phyloP scores from a whole-genome alignment of 2,329 filamentous ascomycete genomes.

The Didymella pomorum region DNA sequence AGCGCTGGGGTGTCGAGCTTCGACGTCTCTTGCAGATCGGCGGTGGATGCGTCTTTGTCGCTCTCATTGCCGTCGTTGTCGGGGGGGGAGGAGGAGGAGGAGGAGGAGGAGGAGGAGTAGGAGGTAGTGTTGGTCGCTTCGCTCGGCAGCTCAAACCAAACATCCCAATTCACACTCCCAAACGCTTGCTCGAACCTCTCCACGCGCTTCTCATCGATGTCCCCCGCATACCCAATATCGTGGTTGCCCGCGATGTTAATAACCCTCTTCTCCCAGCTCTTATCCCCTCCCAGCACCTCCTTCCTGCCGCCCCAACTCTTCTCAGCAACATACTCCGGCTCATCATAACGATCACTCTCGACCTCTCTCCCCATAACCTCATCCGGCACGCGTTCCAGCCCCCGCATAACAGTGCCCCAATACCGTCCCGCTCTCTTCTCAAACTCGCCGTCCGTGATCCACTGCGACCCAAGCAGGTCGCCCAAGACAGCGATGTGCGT shows the following conservation, averaged over 20 bases:
- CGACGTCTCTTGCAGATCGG: neutral
- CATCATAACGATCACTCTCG: slow-evolving; percentile 32
- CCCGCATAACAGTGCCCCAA: slow-evolving; percentile 82
- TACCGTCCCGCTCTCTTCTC: slow-evolving; percentile 73
- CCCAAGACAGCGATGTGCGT: slow-evolving; percentile 90
- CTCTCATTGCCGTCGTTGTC: neutral
- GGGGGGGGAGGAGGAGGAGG: no score
- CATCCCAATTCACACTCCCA: slow-evolving; percentile 89
- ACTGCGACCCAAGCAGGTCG: slow-evolving; percentile 92
- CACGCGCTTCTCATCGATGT: slow-evolving; percentile 78
- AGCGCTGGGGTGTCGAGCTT: slow-evolving; percentile 65
- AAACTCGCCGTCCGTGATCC: slow-evolving; percentile 90
- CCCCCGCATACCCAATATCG: slow-evolving; percentile 94
- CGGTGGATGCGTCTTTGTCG: neutral
- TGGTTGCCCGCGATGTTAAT: slow-evolving; percentile 96
- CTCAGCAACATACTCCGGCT: slow-evolving; percentile 13
- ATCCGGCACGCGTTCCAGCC: slow-evolving; percentile 67
- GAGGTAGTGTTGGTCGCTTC: no score
- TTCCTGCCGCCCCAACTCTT: slow-evolving; percentile 37
- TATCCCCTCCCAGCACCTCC: slow-evolving; percentile 55
- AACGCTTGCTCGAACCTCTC: slow-evolving; percentile 84
- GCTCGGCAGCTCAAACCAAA: slow-evolving; percentile 65
- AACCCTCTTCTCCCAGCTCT: slow-evolving; percentile 75
- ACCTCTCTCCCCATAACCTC: slow-evolving; percentile 36
- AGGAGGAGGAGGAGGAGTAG: no score